phyloP scores from a whole-genome alignment of 2,329 filamentous ascomycete genomes.

The Stagonosporopsis tanaceti region DNA sequence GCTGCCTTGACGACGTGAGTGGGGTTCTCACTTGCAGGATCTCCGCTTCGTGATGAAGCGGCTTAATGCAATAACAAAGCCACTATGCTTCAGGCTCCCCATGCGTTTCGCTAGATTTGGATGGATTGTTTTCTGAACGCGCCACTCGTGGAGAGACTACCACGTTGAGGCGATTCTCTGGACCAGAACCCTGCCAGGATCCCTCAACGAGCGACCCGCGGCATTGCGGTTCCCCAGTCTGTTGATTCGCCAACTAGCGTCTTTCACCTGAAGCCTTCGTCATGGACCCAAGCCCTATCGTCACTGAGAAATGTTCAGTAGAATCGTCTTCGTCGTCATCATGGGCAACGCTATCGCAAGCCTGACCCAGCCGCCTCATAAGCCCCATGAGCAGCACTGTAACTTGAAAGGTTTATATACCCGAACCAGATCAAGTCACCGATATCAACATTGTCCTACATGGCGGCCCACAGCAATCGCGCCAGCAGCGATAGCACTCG shows the following conservation, averaged over 20 bases:
- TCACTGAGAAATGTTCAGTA: background rate
- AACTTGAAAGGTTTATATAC: background rate
- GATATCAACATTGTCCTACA: conserved; percentile 14
- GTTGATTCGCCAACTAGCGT: conserved; percentile 3
- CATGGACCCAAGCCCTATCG: background rate
- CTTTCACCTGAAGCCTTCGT: conserved; percentile 1
- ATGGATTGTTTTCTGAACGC: conserved; percentile 16
- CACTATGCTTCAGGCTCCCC: conserved; percentile 9
- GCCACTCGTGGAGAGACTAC: conserved; percentile 11
- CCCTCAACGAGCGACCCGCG: conserved; percentile 18
- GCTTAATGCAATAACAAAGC: conserved; percentile 13
- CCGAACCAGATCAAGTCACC: conserved; percentile 9
- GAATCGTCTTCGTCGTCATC: background rate
- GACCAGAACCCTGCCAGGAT: conserved; percentile 16
- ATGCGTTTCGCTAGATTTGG: conserved; percentile 8
- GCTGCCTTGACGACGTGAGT: background rate
- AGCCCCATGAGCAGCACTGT: background rate
- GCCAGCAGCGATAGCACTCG: conserved; percentile 24
- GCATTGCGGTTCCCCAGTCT: conserved; percentile 4
- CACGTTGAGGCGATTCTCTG: conserved; percentile 20
- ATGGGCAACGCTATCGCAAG: background rate
- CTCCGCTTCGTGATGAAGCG: conserved; percentile 11
- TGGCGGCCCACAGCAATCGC: conserved; percentile 9
- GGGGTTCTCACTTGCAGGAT: conserved; percentile 7
- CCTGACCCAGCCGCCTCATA: conserved; percentile 1